Conservation (phyloP, 768 basidiomycete species). For the Cystobasidium tubakii region DNA sequence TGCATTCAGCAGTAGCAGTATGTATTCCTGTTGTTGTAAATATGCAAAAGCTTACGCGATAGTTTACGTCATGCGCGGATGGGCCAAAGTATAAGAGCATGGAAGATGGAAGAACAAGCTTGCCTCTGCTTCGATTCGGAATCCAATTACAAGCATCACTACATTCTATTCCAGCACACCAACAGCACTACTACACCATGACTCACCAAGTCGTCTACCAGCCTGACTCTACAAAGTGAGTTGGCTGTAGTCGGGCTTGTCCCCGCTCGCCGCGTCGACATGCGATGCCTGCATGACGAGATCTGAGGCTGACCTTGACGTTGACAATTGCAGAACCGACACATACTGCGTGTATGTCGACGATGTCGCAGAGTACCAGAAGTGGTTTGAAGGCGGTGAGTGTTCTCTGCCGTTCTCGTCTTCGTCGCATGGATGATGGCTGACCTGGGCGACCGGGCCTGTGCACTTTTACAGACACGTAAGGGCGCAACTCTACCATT, state of each 20-base stretch:
- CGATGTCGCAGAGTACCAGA: constrained; percentile 23
- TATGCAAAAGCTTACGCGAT: neutral
- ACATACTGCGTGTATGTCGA: constrained; percentile 30
- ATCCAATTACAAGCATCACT: constrained; percentile 2
- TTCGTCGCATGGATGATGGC: neutral
- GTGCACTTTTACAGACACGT: constrained; percentile 17
- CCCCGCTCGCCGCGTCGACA: too few relatives aligned
- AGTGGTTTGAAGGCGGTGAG: constrained; percentile 32
- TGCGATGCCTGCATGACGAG: neutral
- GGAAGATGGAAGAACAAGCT: neutral
- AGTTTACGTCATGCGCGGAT: neutral
- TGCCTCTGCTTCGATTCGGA: neutral
- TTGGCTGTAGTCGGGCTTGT: too few relatives aligned
- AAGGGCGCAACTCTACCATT: neutral
- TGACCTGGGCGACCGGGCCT: neutral
- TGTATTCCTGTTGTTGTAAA: neutral
- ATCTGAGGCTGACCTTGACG: too few relatives aligned
- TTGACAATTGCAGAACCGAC: constrained; percentile 29
- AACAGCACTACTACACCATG: constrained; percentile 21
- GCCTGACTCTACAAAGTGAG: constrained; percentile 33
- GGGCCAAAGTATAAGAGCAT: neutral
- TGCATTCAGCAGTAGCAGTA: neutral
- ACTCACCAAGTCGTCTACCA: constrained; percentile 34
- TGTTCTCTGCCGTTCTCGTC: neutral
- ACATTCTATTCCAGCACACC: neutral